Conservation (phyloP, 2,329 filamentous ascomycete genomes). For the Monosporascus sp. region DNA sequence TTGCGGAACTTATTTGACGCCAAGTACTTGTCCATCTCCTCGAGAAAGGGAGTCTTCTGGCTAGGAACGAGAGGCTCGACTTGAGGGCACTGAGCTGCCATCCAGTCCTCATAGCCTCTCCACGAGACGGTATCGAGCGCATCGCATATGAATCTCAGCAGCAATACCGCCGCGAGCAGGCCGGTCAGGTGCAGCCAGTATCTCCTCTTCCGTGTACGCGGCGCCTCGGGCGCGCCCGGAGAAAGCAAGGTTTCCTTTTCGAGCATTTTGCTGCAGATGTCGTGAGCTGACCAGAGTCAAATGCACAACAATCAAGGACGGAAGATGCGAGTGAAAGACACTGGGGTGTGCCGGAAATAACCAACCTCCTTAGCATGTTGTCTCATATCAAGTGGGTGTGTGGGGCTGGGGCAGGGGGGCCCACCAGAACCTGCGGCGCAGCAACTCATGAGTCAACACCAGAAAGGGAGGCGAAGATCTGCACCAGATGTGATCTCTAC, state of each 20-base stretch:
- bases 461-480: neutral
- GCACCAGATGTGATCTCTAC: too few relatives aligned
- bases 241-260: neutral
- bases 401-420: too few relatives aligned
- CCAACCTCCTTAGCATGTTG: neutral
- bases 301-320: neutral
- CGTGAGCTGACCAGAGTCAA: too few relatives aligned
- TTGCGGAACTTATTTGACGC: conserved; percentile 27
- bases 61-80: conserved; percentile 27
- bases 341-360: neutral
- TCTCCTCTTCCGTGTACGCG: neutral
- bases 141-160: neutral
- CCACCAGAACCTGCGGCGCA: too few relatives aligned
- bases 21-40: conserved; percentile 28
- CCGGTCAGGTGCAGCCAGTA: neutral
- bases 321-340: neutral
- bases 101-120: neutral
- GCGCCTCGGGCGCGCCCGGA: neutral
- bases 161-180: neutral
- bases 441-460: neutral
- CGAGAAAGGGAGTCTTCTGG: conserved; percentile 19
- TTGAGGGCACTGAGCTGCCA: conserved; percentile 26
- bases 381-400: too few relatives aligned
- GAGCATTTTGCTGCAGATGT: neutral
- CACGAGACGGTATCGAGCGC: neutral